These are phyloP conservation scores for Yamadazyma sp. DNA, from an alignment of 805 yeast genomes.

Conservation along the genomic window DNA sequence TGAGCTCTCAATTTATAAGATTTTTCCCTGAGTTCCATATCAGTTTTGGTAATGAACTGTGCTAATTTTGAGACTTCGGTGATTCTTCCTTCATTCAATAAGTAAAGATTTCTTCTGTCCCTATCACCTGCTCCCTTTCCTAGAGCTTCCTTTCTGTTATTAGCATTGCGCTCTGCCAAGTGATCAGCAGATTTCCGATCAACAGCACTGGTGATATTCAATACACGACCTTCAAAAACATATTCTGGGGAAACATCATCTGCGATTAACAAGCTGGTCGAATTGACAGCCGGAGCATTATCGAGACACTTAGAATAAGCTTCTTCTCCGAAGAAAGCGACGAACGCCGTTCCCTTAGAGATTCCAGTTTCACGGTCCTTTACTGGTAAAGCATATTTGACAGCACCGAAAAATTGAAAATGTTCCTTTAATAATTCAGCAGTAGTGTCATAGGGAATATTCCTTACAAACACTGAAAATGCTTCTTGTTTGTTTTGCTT, in stretches of 20 bases:
- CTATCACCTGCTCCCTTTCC: slow-evolving; percentile 80
- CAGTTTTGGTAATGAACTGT: slow-evolving; percentile 61
- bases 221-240: slow-evolving; percentile 88
- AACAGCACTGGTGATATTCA: slow-evolving; percentile 81
- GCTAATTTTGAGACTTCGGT: slow-evolving; percentile 80
- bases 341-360: slow-evolving; percentile 94
- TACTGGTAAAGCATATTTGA: slow-evolving; percentile 92
- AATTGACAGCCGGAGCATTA: slow-evolving; percentile 70
- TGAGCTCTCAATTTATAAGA: slow-evolving; percentile 83
- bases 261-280: slow-evolving; percentile 71
- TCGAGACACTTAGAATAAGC: slow-evolving; percentile 67
- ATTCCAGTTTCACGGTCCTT: slow-evolving; percentile 80
- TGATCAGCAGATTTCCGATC: slow-evolving; percentile 78
- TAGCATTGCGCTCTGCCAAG: slow-evolving; percentile 71
- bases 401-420: slow-evolving; percentile 79
- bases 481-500: slow-evolving; percentile 61
- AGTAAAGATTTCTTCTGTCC: slow-evolving; percentile 81
- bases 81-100: slow-evolving; percentile 93
- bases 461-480: slow-evolving; percentile 81
- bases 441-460: slow-evolving; percentile 93
- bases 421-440: slow-evolving; percentile 75
- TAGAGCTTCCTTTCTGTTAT: slow-evolving; percentile 66
- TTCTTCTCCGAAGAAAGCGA: slow-evolving; percentile 68
- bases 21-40: slow-evolving; percentile 83
- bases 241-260: slow-evolving; percentile 90